These are phyloP conservation scores for Cordyceps cateniannulata DNA, from an alignment of 2,329 filamentous ascomycete genomes.

Conservation along the genomic window DNA sequence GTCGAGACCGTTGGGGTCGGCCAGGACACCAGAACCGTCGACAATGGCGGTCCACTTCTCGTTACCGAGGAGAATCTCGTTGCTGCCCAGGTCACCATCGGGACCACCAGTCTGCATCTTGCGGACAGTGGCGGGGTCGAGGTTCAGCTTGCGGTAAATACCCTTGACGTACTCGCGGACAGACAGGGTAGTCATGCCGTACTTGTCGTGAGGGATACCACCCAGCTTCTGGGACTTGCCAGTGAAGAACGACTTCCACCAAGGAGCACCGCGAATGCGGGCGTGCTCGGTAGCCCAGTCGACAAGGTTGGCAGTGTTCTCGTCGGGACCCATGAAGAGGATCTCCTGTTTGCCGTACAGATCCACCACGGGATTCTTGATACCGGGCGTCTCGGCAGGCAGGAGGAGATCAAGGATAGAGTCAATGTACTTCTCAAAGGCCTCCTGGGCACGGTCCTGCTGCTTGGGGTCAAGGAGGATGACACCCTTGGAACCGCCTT, in stretches of 20 bases:
- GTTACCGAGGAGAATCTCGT: constrained; percentile 92
- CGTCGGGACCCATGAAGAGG: constrained; percentile 95
- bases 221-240: constrained; percentile 95
- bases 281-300: constrained; percentile 99
- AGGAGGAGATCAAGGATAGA: constrained; percentile 93
- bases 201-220: constrained; percentile 91
- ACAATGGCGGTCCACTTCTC: constrained; percentile 94
- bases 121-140: constrained; percentile 75
- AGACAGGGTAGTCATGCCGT: constrained; percentile 96
- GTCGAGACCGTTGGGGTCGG: constrained; percentile 86
- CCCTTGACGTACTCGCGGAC: constrained; percentile 94
- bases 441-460: constrained; percentile 85
- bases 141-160: constrained; percentile 91
- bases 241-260: constrained; percentile 99
- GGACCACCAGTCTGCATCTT: constrained; percentile 98
- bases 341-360: constrained; percentile 94
- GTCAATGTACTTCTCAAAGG: constrained; percentile 99
- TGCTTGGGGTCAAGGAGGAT: constrained; percentile 90
- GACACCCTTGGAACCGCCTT: constrained; percentile 96
- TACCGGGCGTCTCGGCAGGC: constrained; percentile 83
- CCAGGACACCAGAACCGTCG: constrained; percentile 92
- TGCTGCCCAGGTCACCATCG: constrained; percentile 93
- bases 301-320: constrained; percentile 96
- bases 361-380: constrained; percentile 98
- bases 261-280: constrained; percentile 76